A percentile compares a stretch with the other conserved stretches of the same genome.
These are phyloP conservation scores for Bryoerythrophyllum caledonicum DNA, from an alignment of 225 moss, liverwort and hornwort species.

Conservation along the genomic window DNA sequence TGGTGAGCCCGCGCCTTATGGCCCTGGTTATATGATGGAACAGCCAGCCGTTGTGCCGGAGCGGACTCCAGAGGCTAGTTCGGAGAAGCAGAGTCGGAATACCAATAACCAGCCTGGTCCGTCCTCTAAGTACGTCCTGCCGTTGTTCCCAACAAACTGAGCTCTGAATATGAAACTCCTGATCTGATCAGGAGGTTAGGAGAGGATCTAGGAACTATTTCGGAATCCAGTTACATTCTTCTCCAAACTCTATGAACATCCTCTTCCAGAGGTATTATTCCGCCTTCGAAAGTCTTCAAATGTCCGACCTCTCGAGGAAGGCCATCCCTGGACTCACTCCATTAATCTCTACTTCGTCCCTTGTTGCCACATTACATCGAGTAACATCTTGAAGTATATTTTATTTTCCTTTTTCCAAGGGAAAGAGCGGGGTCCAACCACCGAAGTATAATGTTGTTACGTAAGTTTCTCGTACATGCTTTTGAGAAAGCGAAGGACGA, in stretches of 20 bases:
- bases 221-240: too few relatives aligned
- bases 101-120: conserved; percentile 40
- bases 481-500: not conserved
- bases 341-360: not conserved
- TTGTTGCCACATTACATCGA: not conserved
- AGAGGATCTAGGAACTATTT: too few relatives aligned
- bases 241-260: not conserved
- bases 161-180: not conserved
- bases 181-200: too few relatives aligned
- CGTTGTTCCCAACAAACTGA: conserved; percentile 60
- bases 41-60: conserved; percentile 35
- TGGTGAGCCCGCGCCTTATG: conserved; percentile 48
- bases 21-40: conserved; percentile 37
- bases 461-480: not conserved
- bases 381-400: not conserved
- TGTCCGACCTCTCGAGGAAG: not conserved
- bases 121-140: conserved; percentile 60
- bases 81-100: conserved; percentile 26
- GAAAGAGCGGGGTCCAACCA: not conserved
- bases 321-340: not conserved
- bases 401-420: too few relatives aligned
- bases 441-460: too few relatives aligned
- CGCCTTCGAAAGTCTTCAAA: not conserved
- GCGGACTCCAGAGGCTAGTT: conserved; percentile 33
- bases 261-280: not conserved